These are phyloP conservation scores for Heteromeles arbutifolia DNA, from an alignment of 306 rosid genomes.

Conservation along the genomic window DNA sequence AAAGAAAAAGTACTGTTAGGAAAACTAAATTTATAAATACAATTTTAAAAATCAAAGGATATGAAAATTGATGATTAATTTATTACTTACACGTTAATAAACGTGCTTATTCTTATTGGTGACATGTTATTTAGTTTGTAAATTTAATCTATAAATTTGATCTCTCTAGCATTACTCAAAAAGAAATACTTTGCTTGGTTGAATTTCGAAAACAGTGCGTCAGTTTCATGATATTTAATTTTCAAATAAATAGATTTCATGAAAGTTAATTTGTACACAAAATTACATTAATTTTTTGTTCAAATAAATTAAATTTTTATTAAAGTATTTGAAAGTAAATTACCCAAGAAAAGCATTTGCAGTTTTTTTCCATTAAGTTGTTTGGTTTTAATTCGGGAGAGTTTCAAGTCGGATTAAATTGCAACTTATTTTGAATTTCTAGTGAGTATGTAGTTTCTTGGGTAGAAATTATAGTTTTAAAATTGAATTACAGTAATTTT, in stretches of 20 bases:
- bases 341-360: neutral
- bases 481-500: neutral
- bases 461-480: neutral
- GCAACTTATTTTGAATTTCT: too few species aligned
- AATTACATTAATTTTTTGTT: neutral
- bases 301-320: too few species aligned
- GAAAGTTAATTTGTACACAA: neutral
- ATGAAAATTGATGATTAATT: too few species aligned
- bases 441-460: too few species aligned
- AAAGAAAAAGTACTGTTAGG: neutral
- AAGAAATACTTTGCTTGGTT: neutral
- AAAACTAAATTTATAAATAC: too few species aligned
- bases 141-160: too few species aligned
- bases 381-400: too few species aligned
- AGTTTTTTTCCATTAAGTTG: neutral
- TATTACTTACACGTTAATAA: too few species aligned
- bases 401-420: too few species aligned
- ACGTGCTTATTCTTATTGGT: too few species aligned
- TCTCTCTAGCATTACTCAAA: neutral
- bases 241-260: neutral
- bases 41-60: too few species aligned
- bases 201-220: neutral
- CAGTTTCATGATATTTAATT: neutral
- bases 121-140: too few species aligned
- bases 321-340: neutral